These are phyloP conservation scores for Aspergillus olivimuriae DNA, from an alignment of 495 filamentous ascomycete genomes.

Conservation along the genomic window DNA sequence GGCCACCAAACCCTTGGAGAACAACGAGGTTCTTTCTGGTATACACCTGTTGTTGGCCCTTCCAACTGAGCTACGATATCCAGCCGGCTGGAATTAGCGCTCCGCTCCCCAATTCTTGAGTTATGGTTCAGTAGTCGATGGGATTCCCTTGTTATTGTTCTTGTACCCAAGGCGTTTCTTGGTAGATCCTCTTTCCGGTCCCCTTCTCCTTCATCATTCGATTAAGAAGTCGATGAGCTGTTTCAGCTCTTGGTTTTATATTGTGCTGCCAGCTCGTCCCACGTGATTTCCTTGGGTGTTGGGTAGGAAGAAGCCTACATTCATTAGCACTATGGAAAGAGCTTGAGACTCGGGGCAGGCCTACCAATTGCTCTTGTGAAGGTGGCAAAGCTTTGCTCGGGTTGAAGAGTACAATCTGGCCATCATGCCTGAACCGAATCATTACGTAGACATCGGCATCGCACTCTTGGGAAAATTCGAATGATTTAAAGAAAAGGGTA, in stretches of 20 bases:
- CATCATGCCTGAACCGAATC: background rate
- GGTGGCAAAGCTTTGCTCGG: background rate
- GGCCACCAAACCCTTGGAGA: too few species aligned
- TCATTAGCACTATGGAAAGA: background rate
- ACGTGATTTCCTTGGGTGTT: background rate
- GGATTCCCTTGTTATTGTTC: background rate
- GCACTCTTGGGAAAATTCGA: background rate
- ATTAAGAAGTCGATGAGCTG: background rate
- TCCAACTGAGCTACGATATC: too few species aligned
- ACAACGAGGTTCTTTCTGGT: too few species aligned
- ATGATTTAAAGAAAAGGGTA: background rate
- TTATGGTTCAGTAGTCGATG: background rate
- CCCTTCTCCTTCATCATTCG: background rate
- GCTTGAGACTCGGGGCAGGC: background rate
- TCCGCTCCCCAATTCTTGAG: too few species aligned
- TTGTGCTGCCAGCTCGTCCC: background rate
- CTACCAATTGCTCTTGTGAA: background rate
- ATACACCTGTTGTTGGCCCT: too few species aligned
- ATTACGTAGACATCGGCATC: background rate
- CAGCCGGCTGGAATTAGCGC: too few species aligned
- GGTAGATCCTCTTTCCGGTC: background rate
- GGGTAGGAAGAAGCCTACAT: background rate
- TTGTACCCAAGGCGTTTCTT: background rate
- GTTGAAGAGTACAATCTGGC: background rate
- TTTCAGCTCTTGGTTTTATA: background rate